Evolutionary conservation across 2,329 filamentous ascomycete genomes (phyloP).

Genomic region (Clonostachys byssicola): DNA sequence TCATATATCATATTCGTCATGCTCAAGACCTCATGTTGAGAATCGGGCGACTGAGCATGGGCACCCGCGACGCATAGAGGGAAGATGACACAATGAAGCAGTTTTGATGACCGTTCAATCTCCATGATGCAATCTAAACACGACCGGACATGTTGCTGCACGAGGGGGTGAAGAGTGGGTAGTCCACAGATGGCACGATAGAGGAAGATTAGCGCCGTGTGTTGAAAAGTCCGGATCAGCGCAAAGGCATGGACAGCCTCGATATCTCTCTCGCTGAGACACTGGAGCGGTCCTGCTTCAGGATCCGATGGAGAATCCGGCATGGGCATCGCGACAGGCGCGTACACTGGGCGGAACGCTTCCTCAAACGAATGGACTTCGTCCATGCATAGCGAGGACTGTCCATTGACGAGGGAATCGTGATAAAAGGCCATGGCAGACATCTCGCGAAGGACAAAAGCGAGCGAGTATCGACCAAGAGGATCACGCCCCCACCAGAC

Average conservation of each 20-base stretch:
- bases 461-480: slow-evolving; percentile 23
- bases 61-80: slow-evolving; percentile 29
- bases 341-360: slow-evolving; percentile 8
- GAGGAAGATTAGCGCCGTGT: slow-evolving; percentile 33
- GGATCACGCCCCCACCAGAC: slow-evolving; percentile 36
- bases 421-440: slow-evolving; percentile 20
- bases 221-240: slow-evolving; percentile 31
- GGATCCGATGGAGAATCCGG: not conserved
- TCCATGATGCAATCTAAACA: slow-evolving; percentile 29
- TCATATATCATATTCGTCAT: slow-evolving; percentile 16
- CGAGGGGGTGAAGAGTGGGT: slow-evolving; percentile 26
- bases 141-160: slow-evolving; percentile 29
- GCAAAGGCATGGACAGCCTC: slow-evolving; percentile 25
- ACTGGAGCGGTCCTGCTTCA: not conserved
- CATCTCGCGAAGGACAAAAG: slow-evolving; percentile 24
- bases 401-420: slow-evolving; percentile 7
- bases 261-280: slow-evolving; percentile 2
- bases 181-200: slow-evolving; percentile 35
- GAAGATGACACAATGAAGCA: slow-evolving; percentile 30
- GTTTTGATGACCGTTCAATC: slow-evolving; percentile 24
- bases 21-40: slow-evolving; percentile 14
- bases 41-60: slow-evolving; percentile 19
- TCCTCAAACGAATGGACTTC: slow-evolving; percentile 18
- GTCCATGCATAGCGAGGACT: slow-evolving; percentile 16
- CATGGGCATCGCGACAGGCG: not conserved